Base-by-base conservation (phyloP, 352 stramenopile species). In the Pythium scleroteichum region DNA sequence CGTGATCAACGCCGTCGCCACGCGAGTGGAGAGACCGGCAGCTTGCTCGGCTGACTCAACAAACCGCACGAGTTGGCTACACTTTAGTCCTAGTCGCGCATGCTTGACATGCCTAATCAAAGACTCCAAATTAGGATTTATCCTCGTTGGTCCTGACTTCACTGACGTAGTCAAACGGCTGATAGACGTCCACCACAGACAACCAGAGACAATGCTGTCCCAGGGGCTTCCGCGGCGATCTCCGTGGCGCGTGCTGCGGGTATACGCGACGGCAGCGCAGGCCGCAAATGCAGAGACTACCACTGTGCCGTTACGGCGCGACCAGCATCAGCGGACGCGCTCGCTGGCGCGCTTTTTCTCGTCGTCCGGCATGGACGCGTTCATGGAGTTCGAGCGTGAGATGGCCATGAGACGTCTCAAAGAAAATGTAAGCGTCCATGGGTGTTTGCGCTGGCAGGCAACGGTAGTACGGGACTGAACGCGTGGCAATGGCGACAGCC, bases 361-460 rank as follows among this genome's bases (percentile, higher is more conserved):
- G n/a, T 69, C 63, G 4, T 65, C 54, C 33, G 71, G 85, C 24
- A 88, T 92, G 79, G 82, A 95, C 51, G 84, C 80, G 7, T 95
- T 95, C 71, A 79, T 93, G 68, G 83, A 92, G 45, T 93, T 95
- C 51, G 86, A 95, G 64, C 79, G 84, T 58, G 81, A 92, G 52
- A 86, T 92, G 72, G 81, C 82, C 39, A 66, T 75, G 53, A 94
- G 92, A 60, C 78, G 79, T 22, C 69, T 53, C 17, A 52, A 67
- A 22, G 29, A 51, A 22, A 64, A 65, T 53, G 24, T 67, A 59
- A 57, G 66, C 22, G 20, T 27, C 8, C n/a, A 4, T 19, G 2
- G 39, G 23, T 41, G 26, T 20, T 54, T 10, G 45, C 40, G n/a
- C 29, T 10, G 29, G 29, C 29, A 35, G 29, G 29, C 29, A 35